A percentile compares a stretch with the other conserved stretches of the same genome.
Conservation (phyloP, 1,284 basidiomycete species). For the Stygiomarasmius scandens region DNA sequence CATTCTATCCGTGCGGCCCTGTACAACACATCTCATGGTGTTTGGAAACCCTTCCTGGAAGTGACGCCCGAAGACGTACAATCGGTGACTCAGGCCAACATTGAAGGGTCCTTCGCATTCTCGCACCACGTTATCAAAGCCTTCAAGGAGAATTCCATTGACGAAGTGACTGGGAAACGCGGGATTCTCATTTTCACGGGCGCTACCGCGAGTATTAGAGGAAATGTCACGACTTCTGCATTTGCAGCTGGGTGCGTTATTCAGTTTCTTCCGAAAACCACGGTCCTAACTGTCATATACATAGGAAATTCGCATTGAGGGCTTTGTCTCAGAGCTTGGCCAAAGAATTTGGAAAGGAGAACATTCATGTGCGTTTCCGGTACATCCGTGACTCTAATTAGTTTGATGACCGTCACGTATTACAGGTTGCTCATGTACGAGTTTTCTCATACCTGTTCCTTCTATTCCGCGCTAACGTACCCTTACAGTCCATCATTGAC, state of each 20-base stretch:
- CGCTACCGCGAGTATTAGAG: conserved; percentile 63
- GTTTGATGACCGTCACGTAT: not conserved
- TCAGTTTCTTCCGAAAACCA: too few relatives aligned
- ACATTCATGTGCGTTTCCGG: too few relatives aligned
- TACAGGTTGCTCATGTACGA: conserved; percentile 65
- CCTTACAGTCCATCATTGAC: conserved; percentile 59
- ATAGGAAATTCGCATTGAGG: conserved; percentile 65
- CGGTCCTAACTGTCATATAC: too few relatives aligned
- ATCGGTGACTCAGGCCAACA: conserved; percentile 50
- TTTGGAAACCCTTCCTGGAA: conserved; percentile 73
- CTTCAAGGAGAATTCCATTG: too few relatives aligned
- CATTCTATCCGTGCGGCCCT: conserved; percentile 64
- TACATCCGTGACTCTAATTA: too few relatives aligned
- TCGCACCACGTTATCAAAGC: conserved; percentile 63
- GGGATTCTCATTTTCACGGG: conserved; percentile 81
- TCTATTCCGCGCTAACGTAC: not conserved
- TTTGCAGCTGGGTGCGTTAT: conserved; percentile 49
- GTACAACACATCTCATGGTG: conserved; percentile 61
- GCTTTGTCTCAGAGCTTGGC: conserved; percentile 76
- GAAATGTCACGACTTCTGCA: conserved; percentile 51
- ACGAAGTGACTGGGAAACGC: conserved; percentile 41
- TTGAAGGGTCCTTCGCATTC: conserved; percentile 70
- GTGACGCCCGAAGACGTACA: too few relatives aligned
- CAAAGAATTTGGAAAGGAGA: too few relatives aligned
- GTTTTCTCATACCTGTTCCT: not conserved